Evolutionary conservation across 371 early-diverging fungal genomes (phyloP), one percentile per base, ranked within the genome.

Genomic region (Mucor sp.): DNA sequence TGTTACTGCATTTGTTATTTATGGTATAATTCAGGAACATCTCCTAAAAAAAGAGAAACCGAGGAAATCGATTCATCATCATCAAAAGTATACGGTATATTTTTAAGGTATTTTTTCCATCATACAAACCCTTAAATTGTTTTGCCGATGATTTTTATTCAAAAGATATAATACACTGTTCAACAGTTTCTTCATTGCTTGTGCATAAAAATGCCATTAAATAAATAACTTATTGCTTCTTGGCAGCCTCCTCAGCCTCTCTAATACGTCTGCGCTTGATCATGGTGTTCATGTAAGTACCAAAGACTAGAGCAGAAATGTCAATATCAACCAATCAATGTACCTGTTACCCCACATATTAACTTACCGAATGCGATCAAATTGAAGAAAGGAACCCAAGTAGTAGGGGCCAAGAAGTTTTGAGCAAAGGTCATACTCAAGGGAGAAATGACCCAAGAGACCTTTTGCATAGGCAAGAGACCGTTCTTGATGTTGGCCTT

Each of bases 361-460:
- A 32, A 55, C 74, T 76, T 84, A 84, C 84, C 62, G 73, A 94
- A 95, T 23, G 90, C 90, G 35, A 94, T 81, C 17, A 91, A 44
- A 79, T 94, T 93, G 85, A 94, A 95, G 86, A 93, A 95, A 21
- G 96, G 95, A n/a, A 93, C 89, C 95, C 95, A 95, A 50, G 90
- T 81, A 59, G 85, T 83, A 32, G 88, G 91, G 12, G 88, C 87
- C 62, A 94, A 71, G 70, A 88, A 89, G 77, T 86, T 88, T 82
- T 91, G 89, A 11, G 96, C 95, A 74, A 92, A 82, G 30, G 85
- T 80, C 85, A 93, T 87, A 11, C 89, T 83, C 12, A 87, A 37
- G 17, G 95, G 96, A 65, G 91, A 94, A 44, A 94, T 83, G 27
- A 88, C 72, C 94, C 94, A 94, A 32, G 93, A 89, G 3, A 92